Conservation (phyloP, 78 protist genomes). For the Monocercomonoides exilis region DNA sequence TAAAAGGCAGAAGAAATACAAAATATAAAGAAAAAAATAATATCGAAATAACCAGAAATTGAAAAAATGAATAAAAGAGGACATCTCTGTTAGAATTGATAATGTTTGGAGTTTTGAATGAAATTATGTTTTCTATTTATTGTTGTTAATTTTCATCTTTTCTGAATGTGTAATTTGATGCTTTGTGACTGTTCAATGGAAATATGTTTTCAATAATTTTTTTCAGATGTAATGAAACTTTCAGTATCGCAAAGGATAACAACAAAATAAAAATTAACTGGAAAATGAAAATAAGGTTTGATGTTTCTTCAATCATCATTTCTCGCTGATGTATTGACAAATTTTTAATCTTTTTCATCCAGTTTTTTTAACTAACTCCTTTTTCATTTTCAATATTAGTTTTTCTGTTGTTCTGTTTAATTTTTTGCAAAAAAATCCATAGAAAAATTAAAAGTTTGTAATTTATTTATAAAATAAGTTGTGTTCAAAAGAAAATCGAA, state of each 20-base stretch:
- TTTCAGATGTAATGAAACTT: not conserved
- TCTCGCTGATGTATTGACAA: not conserved
- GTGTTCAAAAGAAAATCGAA: not conserved
- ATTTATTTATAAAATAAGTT: not conserved
- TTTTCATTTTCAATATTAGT: not conserved
- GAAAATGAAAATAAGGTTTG: slow-evolving; percentile 1
- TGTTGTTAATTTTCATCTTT: not conserved
- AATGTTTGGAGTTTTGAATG: not conserved
- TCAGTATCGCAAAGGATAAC: not conserved
- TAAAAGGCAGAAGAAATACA: too few relatives aligned
- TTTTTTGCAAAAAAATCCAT: not conserved
- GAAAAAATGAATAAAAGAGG: too few relatives aligned
- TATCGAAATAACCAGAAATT: too few relatives aligned
- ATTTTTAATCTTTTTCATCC: not conserved
- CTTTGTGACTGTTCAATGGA: not conserved
- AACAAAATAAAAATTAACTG: not conserved
- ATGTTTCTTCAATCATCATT: not conserved
- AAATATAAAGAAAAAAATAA: too few relatives aligned
- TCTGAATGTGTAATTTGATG: not conserved
- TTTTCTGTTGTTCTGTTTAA: not conserved
- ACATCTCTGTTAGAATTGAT: too few relatives aligned
- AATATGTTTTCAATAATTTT: not conserved
- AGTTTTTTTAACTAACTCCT: not conserved
- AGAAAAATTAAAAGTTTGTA: not conserved
- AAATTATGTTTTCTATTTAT: not conserved